phyloP scores from a whole-genome alignment of 1,139 yeast genomes.

The Debaryomycetaceae sp. region DNA sequence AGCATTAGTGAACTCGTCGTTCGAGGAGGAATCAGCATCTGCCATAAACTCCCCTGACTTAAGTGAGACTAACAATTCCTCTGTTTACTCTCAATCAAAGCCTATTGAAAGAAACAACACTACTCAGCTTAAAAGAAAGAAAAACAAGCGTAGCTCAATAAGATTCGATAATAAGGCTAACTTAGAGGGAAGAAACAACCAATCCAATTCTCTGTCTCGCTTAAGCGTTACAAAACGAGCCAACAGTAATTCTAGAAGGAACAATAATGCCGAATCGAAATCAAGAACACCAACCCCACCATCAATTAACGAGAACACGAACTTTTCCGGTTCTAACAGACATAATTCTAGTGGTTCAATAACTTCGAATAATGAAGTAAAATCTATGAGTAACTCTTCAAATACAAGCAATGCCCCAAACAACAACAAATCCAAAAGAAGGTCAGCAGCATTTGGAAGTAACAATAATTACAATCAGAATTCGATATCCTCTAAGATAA shows the following conservation, averaged over 20 bases:
- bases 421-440: slow-evolving; percentile 18
- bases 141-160: slow-evolving; percentile 31
- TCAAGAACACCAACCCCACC: slow-evolving; percentile 30
- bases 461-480: slow-evolving; percentile 5
- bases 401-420: slow-evolving; percentile 13
- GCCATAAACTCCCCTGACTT: slow-evolving; percentile 26
- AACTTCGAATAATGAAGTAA: background rate
- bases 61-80: slow-evolving; percentile 9
- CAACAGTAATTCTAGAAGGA: slow-evolving; percentile 8
- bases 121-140: slow-evolving; percentile 23
- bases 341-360: background rate
- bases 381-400: slow-evolving; percentile 1
- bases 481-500: background rate
- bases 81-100: slow-evolving; percentile 2
- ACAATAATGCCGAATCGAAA: slow-evolving; percentile 13
- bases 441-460: slow-evolving; percentile 9
- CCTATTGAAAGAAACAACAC: slow-evolving; percentile 24
- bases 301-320: slow-evolving; percentile 9
- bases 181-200: slow-evolving; percentile 15
- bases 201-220: slow-evolving; percentile 21
- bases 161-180: slow-evolving; percentile 23
- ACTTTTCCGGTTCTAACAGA: background rate
- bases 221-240: slow-evolving; percentile 19
- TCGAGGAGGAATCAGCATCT: slow-evolving; percentile 33
- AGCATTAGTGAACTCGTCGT: slow-evolving; percentile 28